phyloP scores from a whole-genome alignment of 139 green algal species.

The Ostreobium quekettii region DNA sequence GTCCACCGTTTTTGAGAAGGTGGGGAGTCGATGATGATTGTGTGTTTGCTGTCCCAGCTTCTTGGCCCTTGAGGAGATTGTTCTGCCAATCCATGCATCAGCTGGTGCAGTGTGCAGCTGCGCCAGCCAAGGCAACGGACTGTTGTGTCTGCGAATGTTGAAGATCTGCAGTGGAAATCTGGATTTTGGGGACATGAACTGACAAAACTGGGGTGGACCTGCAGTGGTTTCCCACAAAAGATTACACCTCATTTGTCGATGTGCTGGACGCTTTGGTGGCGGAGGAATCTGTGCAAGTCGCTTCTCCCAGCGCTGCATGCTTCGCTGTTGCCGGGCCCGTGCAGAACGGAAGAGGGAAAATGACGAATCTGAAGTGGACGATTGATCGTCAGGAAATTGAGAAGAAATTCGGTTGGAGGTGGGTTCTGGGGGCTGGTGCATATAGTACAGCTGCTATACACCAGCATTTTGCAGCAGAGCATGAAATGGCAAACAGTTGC shows the following conservation, averaged over 20 bases:
- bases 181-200: neutral
- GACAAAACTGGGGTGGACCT: neutral
- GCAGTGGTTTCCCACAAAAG: conserved; percentile 18
- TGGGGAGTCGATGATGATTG: neutral
- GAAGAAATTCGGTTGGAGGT: conserved; percentile 45
- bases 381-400: conserved; percentile 54
- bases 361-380: conserved; percentile 86
- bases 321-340: conserved; percentile 78
- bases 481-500: neutral
- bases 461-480: neutral
- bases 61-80: neutral
- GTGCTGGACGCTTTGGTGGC: conserved; percentile 7
- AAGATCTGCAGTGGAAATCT: neutral
- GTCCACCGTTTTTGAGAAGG: neutral
- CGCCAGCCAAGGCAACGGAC: neutral
- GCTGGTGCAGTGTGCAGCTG: neutral
- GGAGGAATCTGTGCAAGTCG: conserved; percentile 10
- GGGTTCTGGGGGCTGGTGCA: too few relatives aligned
- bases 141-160: neutral
- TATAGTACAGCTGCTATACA: too few relatives aligned
- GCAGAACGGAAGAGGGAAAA: conserved; percentile 55
- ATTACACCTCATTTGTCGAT: conserved; percentile 5
- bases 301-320: conserved; percentile 14
- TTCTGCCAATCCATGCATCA: neutral
- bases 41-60: neutral